Conservation (phyloP, 768 basidiomycete species). For the Podaxis pistillaris region DNA sequence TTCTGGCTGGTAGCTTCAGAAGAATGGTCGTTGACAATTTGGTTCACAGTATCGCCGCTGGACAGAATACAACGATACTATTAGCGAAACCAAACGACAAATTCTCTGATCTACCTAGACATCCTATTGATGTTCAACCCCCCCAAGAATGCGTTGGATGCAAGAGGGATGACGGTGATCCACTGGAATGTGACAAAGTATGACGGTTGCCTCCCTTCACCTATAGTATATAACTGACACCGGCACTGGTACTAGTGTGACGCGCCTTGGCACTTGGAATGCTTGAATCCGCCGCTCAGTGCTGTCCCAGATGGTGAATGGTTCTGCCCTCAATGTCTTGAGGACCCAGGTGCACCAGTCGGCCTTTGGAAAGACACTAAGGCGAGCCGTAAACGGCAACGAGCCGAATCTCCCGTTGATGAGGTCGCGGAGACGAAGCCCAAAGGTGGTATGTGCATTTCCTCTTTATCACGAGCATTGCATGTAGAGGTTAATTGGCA, state of each 20-base stretch:
- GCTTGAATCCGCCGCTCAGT: slow-evolving; percentile 74
- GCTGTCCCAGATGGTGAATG: slow-evolving; percentile 87
- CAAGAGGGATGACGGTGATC: slow-evolving; percentile 64
- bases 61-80: slow-evolving; percentile 85
- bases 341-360: slow-evolving; percentile 55
- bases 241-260: slow-evolving; percentile 65
- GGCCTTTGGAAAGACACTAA: slow-evolving; percentile 33
- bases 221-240: slow-evolving; percentile 2
- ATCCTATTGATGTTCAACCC: slow-evolving; percentile 71
- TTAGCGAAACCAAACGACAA: slow-evolving; percentile 74
- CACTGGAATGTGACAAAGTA: slow-evolving; percentile 92
- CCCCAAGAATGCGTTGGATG: slow-evolving; percentile 74
- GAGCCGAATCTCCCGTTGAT: slow-evolving; percentile 3
- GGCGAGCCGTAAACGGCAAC: slow-evolving; percentile 14
- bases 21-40: not conserved
- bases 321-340: slow-evolving; percentile 80
- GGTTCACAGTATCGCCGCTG: slow-evolving; percentile 66
- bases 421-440: not conserved
- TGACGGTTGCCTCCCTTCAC: slow-evolving; percentile 4
- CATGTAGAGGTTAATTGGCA: not conserved
- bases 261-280: slow-evolving; percentile 79
- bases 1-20: not conserved
- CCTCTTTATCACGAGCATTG: not conserved
- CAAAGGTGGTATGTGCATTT: slow-evolving; percentile 4
- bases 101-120: slow-evolving; percentile 75